These are phyloP conservation scores for Recurvomyces mirabilis DNA, from an alignment of 495 filamentous ascomycete genomes.

Conservation along the genomic window DNA sequence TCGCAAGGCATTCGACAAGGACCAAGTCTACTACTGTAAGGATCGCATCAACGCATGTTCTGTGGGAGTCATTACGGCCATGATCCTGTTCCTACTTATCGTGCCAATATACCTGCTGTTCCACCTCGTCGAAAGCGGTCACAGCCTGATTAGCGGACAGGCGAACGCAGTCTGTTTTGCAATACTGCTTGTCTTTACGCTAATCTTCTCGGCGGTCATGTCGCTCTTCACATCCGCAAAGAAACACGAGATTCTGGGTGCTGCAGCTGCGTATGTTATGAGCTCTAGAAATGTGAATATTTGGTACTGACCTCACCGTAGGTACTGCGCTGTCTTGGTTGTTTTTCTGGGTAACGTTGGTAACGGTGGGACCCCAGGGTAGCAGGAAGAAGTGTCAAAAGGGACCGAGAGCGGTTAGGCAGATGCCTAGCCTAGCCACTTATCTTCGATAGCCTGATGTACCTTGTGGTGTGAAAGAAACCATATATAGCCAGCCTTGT, in stretches of 20 bases:
- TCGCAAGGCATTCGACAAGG: neutral
- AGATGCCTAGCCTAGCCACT: no score
- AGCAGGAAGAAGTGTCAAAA: no score
- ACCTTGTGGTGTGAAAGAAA: no score
- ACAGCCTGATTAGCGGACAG: neutral
- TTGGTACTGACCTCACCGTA: neutral
- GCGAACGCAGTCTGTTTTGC: constrained; percentile 15
- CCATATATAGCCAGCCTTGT: no score
- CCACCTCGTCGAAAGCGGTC: constrained; percentile 9
- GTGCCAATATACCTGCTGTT: constrained; percentile 24
- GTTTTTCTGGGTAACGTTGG: constrained; percentile 19
- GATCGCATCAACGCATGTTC: constrained; percentile 15
- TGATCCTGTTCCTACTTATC: constrained; percentile 21
- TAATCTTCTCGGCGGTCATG: constrained; percentile 25
- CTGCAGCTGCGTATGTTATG: constrained; percentile 27
- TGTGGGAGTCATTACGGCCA: constrained; percentile 17
- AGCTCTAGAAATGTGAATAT: neutral
- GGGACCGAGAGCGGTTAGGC: no score
- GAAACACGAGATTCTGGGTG: constrained; percentile 29
- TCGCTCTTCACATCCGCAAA: constrained; percentile 27
- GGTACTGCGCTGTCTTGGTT: constrained; percentile 21
- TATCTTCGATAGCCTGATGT: no score
- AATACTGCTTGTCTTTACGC: constrained; percentile 25
- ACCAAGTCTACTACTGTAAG: constrained; percentile 6
- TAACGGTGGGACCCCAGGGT: no score